Percentiles rank a stretch among this genome's conserved stretches.
phyloP scores from a whole-genome alignment of 2,329 filamentous ascomycete genomes.

The Endocalyx cinctus region DNA sequence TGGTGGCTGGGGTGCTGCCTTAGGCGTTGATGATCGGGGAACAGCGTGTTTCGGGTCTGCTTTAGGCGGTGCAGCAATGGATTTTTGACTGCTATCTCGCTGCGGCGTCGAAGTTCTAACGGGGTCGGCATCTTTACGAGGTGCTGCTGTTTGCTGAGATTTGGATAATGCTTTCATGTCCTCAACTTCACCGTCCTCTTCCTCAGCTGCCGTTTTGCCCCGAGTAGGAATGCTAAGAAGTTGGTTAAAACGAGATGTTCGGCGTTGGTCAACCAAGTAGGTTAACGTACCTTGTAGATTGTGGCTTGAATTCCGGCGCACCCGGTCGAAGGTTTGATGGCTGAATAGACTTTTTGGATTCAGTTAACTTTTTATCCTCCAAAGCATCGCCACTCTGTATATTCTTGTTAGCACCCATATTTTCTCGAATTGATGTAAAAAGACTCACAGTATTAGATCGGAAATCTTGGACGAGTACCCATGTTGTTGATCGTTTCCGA shows the following conservation, averaged over 20 bases:
- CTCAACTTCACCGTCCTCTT: constrained; percentile 70
- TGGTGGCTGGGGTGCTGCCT: constrained; percentile 11
- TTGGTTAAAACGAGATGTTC: no score
- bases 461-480: constrained; percentile 73
- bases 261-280: no score
- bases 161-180: constrained; percentile 45
- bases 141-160: constrained; percentile 5
- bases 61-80: constrained; percentile 14
- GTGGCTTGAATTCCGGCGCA: constrained; percentile 62
- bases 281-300: constrained; percentile 30
- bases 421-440: background rate
- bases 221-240: constrained; percentile 19
- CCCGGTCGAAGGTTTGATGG: constrained; percentile 49
- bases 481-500: constrained; percentile 60
- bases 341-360: constrained; percentile 22
- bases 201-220: constrained; percentile 39
- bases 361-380: constrained; percentile 34
- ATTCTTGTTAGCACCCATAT: constrained; percentile 19
- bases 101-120: constrained; percentile 11
- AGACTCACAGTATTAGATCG: constrained; percentile 56
- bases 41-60: constrained; percentile 15
- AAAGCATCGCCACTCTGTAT: constrained; percentile 36
- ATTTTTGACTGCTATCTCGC: constrained; percentile 14
- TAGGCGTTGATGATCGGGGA: constrained; percentile 21
- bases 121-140: constrained; percentile 14